Conservation (phyloP, 371 early-diverging fungal genomes). For the Gilbertella persicaria region DNA sequence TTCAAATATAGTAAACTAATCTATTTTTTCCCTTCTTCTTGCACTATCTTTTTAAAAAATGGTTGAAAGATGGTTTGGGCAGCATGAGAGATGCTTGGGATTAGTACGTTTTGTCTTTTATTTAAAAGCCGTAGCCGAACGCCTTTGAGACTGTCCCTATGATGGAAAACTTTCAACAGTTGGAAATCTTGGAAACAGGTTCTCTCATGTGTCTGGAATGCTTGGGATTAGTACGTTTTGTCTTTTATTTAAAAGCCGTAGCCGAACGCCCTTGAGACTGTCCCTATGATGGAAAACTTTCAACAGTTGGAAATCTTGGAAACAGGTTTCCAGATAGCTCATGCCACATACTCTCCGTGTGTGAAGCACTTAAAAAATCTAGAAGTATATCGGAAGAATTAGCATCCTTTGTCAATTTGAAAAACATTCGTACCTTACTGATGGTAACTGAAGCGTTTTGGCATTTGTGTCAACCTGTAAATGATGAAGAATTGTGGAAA, state of each 20-base stretch:
- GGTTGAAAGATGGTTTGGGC: slow-evolving; percentile 5
- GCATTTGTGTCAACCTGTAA: slow-evolving; percentile 15
- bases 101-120: slow-evolving; percentile 11
- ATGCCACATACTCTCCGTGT: too few species aligned
- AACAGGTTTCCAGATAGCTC: slow-evolving; percentile 23
- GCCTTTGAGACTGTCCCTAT: slow-evolving; percentile 18
- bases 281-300: slow-evolving; percentile 24
- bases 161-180: slow-evolving; percentile 16
- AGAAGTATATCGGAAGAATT: slow-evolving; percentile 15
- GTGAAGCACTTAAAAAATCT: not conserved
- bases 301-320: slow-evolving; percentile 26
- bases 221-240: slow-evolving; percentile 22
- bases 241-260: slow-evolving; percentile 12
- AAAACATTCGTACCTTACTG: slow-evolving; percentile 19
- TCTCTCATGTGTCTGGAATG: slow-evolving; percentile 19
- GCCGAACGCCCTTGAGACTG: slow-evolving; percentile 19
- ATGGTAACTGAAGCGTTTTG: slow-evolving; percentile 20
- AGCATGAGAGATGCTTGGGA: slow-evolving; percentile 13
- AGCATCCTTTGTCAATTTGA: too few species aligned
- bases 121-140: slow-evolving; percentile 15
- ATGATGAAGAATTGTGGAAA: slow-evolving; percentile 14
- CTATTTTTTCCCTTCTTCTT: too few species aligned
- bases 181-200: slow-evolving; percentile 21
- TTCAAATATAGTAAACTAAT: too few species aligned
- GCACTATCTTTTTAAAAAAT: slow-evolving; percentile 1